Percentiles rank a stretch among this genome's conserved stretches.
Conservation (phyloP, 371 early-diverging fungal species). For the Lichtheimia ramosa region DNA sequence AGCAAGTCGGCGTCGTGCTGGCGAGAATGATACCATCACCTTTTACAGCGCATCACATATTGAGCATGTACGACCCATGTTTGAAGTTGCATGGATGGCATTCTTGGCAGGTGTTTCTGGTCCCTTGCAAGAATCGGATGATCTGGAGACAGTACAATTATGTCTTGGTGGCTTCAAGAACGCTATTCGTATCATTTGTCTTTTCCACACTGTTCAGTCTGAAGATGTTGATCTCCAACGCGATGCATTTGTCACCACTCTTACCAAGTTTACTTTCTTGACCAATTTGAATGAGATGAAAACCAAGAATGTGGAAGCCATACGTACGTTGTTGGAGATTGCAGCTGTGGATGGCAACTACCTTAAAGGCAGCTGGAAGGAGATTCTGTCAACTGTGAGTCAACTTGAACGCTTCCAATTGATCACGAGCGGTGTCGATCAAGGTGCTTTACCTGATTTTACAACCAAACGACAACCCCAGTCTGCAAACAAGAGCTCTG, state of each 20-base stretch:
- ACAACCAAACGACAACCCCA: conserved; percentile 22
- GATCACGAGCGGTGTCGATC: conserved; percentile 54
- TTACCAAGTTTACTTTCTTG: conserved; percentile 86
- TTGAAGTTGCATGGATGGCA: conserved; percentile 90
- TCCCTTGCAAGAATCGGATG: conserved; percentile 83
- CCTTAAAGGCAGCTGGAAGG: conserved; percentile 85
- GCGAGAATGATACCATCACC: conserved; percentile 48
- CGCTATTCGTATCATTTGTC: conserved; percentile 77
- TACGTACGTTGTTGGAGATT: conserved; percentile 80
- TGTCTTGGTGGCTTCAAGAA: conserved; percentile 82
- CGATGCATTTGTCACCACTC: conserved; percentile 86
- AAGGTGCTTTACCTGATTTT: conserved; percentile 28
- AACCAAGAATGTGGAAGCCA: conserved; percentile 88
- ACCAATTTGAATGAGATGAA: conserved; percentile 79
- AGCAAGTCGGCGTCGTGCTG: conserved; percentile 42
- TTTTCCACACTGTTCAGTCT: conserved; percentile 67
- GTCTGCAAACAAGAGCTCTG: conserved; percentile 16
- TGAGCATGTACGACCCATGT: conserved; percentile 92
- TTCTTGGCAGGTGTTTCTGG: conserved; percentile 83
- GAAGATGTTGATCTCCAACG: conserved; percentile 83
- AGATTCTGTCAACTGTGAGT: conserved; percentile 84
- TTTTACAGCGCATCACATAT: conserved; percentile 75
- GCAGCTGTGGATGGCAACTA: conserved; percentile 83
- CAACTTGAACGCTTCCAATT: conserved; percentile 82
- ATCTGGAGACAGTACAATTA: conserved; percentile 64